Conservation (phyloP, 1,139 yeast genomes). For the Waltiozyma sp. region DNA sequence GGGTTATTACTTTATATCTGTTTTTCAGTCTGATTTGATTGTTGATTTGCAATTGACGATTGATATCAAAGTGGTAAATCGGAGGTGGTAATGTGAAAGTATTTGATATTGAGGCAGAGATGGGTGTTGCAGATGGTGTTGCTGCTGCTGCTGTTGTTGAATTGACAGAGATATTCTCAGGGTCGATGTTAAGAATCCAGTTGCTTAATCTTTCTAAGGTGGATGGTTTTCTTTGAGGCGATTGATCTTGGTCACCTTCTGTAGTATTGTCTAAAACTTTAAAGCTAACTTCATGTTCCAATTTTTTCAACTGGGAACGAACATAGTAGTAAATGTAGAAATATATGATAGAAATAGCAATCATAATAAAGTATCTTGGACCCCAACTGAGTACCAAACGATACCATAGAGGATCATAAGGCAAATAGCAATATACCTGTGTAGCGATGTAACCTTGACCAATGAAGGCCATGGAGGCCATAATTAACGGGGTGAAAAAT, state of each 20-base stretch:
- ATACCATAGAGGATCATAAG: slow-evolving; percentile 66
- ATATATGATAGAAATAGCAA: slow-evolving; percentile 56
- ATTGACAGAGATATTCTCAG: background rate
- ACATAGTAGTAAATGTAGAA: slow-evolving; percentile 67
- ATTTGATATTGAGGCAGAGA: background rate
- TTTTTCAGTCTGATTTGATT: slow-evolving; percentile 12
- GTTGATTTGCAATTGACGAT: slow-evolving; percentile 11
- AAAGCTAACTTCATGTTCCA: slow-evolving; percentile 25
- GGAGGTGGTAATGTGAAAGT: slow-evolving; percentile 1
- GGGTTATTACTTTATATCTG: slow-evolving; percentile 39
- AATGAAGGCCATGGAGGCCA: slow-evolving; percentile 70
- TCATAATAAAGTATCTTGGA: slow-evolving; percentile 60
- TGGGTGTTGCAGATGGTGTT: background rate
- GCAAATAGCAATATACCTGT: slow-evolving; percentile 76
- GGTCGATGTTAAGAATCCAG: background rate
- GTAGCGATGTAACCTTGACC: slow-evolving; percentile 47
- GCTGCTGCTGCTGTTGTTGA: background rate
- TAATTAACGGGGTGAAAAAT: slow-evolving; percentile 48
- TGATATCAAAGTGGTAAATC: slow-evolving; percentile 7
- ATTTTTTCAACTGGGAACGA: slow-evolving; percentile 43
- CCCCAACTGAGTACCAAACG: slow-evolving; percentile 71
- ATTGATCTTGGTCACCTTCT: background rate
- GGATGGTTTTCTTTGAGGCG: too few relatives aligned
- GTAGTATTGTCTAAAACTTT: background rate
- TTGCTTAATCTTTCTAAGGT: background rate